phyloP scores from a whole-genome alignment of 768 basidiomycete species.

The Dacryopinax spathularia region DNA sequence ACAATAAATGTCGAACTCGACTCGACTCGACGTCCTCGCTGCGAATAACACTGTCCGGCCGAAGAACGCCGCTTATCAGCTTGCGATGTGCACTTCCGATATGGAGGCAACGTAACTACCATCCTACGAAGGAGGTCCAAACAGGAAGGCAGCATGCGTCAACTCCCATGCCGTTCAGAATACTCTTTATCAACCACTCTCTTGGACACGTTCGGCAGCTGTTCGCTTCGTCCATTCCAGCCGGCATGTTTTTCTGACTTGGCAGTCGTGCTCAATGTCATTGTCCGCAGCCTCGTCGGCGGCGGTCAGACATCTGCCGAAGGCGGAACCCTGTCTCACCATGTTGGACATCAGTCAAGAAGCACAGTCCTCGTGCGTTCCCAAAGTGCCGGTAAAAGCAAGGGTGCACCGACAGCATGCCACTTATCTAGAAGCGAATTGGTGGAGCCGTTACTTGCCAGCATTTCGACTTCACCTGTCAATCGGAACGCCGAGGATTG shows the following conservation, averaged over 20 bases:
- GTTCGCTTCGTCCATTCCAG: background rate
- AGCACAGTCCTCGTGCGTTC: background rate
- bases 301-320: background rate
- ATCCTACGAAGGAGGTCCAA: background rate
- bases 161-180: background rate
- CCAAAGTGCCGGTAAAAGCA: background rate
- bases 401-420: background rate
- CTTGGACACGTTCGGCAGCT: background rate
- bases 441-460: background rate
- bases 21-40: background rate
- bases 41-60: background rate
- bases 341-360: background rate
- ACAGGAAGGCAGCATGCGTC: background rate
- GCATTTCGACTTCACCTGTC: background rate
- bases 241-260: background rate
- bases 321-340: background rate
- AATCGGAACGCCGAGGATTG: background rate
- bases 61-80: background rate
- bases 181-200: background rate
- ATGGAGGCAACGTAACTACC: background rate
- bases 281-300: background rate
- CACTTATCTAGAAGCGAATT: background rate
- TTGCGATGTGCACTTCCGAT: background rate
- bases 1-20: background rate
- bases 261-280: background rate